Base-by-base conservation (phyloP, 495 filamentous ascomycete species). In the Ascodesmis nigricans region DNA sequence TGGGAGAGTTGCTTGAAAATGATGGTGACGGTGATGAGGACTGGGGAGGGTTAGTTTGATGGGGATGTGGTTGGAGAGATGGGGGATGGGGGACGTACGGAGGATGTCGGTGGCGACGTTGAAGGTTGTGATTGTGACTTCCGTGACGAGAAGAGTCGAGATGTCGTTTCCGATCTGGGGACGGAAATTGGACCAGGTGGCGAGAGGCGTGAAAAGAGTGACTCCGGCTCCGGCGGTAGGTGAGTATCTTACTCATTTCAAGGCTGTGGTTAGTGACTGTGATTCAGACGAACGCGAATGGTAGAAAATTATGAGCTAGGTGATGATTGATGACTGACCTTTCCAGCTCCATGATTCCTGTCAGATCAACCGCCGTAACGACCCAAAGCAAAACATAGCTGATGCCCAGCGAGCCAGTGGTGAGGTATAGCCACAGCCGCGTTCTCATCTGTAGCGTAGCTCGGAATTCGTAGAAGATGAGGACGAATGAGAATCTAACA, bases 1-100 rank as follows among this genome's bases (percentile, higher is more conserved):
- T 29, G 35, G 26, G 11, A 29, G 24, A 37, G 26, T 15, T 37
- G 35, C 8, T 26, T 24, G 35, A 37, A 37, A 18, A 37, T 37
- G 35, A n/a, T 10, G 26, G 5, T 17, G 35, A 37, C 18, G 18
- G 30, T 24, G 14, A 17, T 16, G 5, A 37, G 3, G 7, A 37
- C 27, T 35, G 22, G 2, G 2, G 4, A 27, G 10, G 2, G 14
- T 13, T 2, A 20, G 8, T 33, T 33, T 6, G 31, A 33, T 21
- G 8, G 17, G 33, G 7, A n/a, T 5, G 28, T 6, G n/a, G 28
- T 11, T 6, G 11, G 28, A 14, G 11, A 30, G 28, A 30, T 6
- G 5, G 13, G 5, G 28, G 15, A n/a, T n/a, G 31, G 9, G 6
- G 11, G 16, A 19, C 33, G 11, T 26, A 35, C 33, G 19, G 5